These are phyloP conservation scores for Teratosphaeria nubilosa DNA, from an alignment of 2,329 filamentous ascomycete species.

Conservation along the genomic window DNA sequence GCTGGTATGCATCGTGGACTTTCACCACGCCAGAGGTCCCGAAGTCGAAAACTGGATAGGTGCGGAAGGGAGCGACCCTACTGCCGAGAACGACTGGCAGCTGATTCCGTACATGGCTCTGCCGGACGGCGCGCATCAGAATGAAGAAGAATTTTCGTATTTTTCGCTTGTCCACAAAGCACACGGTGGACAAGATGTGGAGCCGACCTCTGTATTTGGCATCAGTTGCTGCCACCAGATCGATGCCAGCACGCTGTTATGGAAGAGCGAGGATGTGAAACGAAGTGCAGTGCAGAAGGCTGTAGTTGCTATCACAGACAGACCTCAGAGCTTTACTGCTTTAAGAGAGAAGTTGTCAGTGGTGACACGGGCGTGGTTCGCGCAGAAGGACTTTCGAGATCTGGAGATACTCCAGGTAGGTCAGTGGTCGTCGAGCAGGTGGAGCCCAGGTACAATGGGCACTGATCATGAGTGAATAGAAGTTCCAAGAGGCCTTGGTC, in stretches of 20 bases:
- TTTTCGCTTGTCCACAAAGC: constrained; percentile 58
- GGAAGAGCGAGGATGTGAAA: constrained; percentile 82
- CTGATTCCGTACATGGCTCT: constrained; percentile 93
- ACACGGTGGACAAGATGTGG: constrained; percentile 6
- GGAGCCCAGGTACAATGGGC: background rate
- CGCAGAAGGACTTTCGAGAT: constrained; percentile 86
- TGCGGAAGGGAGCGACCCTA: constrained; percentile 65
- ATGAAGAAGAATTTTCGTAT: constrained; percentile 94
- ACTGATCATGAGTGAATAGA: constrained; percentile 31
- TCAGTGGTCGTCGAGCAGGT: constrained; percentile 7
- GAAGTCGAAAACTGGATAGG: constrained; percentile 93
- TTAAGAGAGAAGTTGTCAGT: constrained; percentile 80
- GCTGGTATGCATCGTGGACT: constrained; percentile 43
- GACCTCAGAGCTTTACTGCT: constrained; percentile 71
- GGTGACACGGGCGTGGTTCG: constrained; percentile 93
- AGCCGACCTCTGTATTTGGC: constrained; percentile 60
- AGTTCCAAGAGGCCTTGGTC: constrained; percentile 80
- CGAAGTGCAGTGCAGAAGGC: constrained; percentile 96
- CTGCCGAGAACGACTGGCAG: constrained; percentile 76
- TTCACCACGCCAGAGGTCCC: constrained; percentile 56
- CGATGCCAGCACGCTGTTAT: constrained; percentile 64
- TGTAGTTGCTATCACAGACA: constrained; percentile 88
- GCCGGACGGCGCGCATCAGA: constrained; percentile 89
- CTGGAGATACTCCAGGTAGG: constrained; percentile 67
- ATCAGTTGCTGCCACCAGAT: constrained; percentile 93